phyloP scores from a whole-genome alignment of 257 asterid species.

The Misopates orontium region DNA sequence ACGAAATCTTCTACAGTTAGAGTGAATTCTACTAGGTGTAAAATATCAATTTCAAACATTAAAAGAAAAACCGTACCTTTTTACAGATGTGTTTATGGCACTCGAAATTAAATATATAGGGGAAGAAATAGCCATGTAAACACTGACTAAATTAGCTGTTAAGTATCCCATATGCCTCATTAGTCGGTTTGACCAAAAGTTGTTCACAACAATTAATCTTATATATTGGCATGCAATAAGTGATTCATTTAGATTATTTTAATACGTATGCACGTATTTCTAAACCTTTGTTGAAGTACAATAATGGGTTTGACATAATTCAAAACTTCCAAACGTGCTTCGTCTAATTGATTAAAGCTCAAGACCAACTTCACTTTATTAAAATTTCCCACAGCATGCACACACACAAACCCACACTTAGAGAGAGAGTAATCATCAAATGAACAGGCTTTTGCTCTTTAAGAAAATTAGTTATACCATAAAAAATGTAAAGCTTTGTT shows the following conservation, averaged over 20 bases:
- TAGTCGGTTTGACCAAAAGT: conserved; percentile 41
- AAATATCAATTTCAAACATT: no score
- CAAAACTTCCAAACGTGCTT: conserved; percentile 43
- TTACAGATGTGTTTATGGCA: no score
- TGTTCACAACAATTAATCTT: conserved; percentile 19
- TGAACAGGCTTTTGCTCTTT: conserved; percentile 27
- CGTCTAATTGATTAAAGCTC: conserved; percentile 43
- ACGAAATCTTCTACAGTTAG: no score
- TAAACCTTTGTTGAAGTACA: conserved; percentile 31
- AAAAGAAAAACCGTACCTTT: no score
- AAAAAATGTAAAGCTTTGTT: conserved; percentile 28
- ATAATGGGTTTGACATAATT: conserved; percentile 38
- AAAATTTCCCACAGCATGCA: conserved; percentile 26
- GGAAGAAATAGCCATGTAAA: conserved; percentile 22
- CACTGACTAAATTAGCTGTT: conserved; percentile 33
- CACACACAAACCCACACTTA: conserved; percentile 11
- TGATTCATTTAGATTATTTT: conserved; percentile 32
- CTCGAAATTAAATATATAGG: neutral
- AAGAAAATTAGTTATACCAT: neutral
- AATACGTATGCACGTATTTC: conserved; percentile 27
- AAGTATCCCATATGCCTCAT: conserved; percentile 18
- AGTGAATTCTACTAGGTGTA: no score
- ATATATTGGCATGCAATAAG: conserved; percentile 40
- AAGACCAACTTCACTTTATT: conserved; percentile 32
- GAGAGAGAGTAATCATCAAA: conserved; percentile 31